These are phyloP conservation scores for Hypericum perforatum DNA, from an alignment of 345 rosid genomes.

Conservation along the genomic window DNA sequence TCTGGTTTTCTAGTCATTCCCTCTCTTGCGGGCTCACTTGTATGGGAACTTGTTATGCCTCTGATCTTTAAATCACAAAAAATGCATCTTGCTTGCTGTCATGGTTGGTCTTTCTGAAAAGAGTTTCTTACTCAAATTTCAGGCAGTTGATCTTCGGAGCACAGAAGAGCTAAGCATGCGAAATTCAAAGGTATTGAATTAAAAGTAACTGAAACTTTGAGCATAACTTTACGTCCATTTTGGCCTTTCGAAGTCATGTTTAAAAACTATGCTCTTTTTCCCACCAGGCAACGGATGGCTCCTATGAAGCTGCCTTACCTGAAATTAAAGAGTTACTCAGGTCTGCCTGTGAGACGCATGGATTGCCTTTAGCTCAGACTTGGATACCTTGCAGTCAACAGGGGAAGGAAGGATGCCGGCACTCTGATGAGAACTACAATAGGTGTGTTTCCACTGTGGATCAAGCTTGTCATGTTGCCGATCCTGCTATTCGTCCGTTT, in stretches of 20 bases:
- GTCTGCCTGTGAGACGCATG: slow-evolving; percentile 64
- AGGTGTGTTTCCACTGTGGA: slow-evolving; percentile 77
- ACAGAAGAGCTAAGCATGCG: slow-evolving; percentile 29
- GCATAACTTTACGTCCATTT: slow-evolving; percentile 2
- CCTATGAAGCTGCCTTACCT: slow-evolving; percentile 62
- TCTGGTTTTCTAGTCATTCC: no score
- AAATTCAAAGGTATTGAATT: slow-evolving; percentile 43
- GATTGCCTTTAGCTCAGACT: slow-evolving; percentile 74
- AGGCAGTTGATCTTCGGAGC: slow-evolving; percentile 86
- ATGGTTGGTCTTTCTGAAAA: not conserved
- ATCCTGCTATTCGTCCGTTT: slow-evolving; percentile 45
- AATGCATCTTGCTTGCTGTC: no score
- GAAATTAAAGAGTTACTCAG: slow-evolving; percentile 68
- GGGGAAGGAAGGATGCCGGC: slow-evolving; percentile 73
- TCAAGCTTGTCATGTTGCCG: slow-evolving; percentile 54
- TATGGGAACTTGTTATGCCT: no score
- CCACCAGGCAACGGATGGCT: slow-evolving; percentile 36
- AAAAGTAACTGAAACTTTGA: slow-evolving; percentile 10
- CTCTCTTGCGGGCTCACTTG: no score
- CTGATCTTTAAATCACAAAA: no score
- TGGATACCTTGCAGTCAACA: slow-evolving; percentile 79
- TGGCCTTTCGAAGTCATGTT: slow-evolving; percentile 9
- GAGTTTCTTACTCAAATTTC: slow-evolving; percentile 12
- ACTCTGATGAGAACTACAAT: slow-evolving; percentile 56
- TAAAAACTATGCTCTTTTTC: slow-evolving; percentile 6